Evolutionary conservation across 495 filamentous ascomycete species (phyloP).

Genomic region (Daldinia vernicosa): DNA sequence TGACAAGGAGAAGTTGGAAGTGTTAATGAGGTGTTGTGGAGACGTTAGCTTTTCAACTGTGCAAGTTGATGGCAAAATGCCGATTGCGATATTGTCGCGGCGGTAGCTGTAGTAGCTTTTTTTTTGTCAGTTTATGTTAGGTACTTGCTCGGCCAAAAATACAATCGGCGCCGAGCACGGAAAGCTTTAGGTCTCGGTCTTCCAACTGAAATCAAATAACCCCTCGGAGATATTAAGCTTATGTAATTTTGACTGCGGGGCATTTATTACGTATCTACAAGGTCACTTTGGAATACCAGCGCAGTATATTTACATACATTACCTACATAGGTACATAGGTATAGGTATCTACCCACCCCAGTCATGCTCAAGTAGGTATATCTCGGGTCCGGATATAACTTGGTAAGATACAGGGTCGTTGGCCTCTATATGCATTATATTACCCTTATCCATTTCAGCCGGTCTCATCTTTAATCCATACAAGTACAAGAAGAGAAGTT

Average conservation of each 20-base stretch:
- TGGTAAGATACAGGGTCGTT: neutral
- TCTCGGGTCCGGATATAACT: neutral
- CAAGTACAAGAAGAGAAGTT: neutral
- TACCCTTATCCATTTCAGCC: neutral
- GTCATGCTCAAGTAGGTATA: neutral
- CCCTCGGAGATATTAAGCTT: constrained; percentile 33
- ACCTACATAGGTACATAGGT: neutral
- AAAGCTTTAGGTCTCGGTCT: constrained; percentile 9
- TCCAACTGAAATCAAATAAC: constrained; percentile 2
- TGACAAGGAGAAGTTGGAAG: neutral
- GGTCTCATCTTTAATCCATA: neutral
- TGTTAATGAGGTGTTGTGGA: constrained; percentile 2
- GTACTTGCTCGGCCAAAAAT: constrained; percentile 39
- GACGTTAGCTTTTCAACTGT: neutral
- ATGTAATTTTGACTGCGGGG: constrained; percentile 8
- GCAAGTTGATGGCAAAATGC: constrained; percentile 40
- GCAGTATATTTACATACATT: no score
- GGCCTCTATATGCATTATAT: neutral
- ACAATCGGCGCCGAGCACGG: constrained; percentile 42
- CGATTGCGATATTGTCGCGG: constrained; percentile 22
- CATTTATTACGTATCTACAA: neutral
- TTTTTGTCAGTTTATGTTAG: constrained; percentile 25
- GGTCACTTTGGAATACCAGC: neutral
- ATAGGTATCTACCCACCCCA: neutral
- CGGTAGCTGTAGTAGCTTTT: constrained; percentile 11